Evolutionary conservation across 163 green algal genomes (phyloP), one percentile per base, ranked within the genome.

Genomic region (Picocystis sp.): DNA sequence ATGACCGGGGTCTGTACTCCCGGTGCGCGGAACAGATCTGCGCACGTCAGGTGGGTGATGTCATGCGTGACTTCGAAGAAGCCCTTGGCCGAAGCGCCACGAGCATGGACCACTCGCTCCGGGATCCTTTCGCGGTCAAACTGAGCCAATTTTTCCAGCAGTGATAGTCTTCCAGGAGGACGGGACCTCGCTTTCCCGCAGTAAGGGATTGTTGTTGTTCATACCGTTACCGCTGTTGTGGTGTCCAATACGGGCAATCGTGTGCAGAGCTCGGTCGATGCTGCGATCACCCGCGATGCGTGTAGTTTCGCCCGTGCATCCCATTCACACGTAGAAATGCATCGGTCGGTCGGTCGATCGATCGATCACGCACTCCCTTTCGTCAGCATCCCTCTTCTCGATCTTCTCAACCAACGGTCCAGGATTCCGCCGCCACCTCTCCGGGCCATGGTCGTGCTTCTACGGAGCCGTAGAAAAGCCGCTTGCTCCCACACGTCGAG

Each of bases 31-130:
- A 96, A 70, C 55, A 95, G 83, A 63, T 94, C 83, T 13, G 87
- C 87, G 51, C 81, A 90, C 13, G 80, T 87, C 6, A 96, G 71
- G 67, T 90, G 64, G 6, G 76, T 82, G n/a, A 96, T 62, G 66
- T 95, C 84, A 61, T 96, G 82, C 3, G 86, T 94, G 22, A 77
- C 81, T 79, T 96, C 87, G 59, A 97, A 96, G 60, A 92, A 94
- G 46, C 87, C 87, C 64, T 95, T 93, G 10, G 82, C 87, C 11
- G 67, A 65, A 13, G 83, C 79, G 23, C 87, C 87, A 17, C 82
- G 73, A 0, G 87, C 87, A 58, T 96, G 87, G 29, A 97, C 87
- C 3, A 97, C 87, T 22, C 87, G 79, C 81, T 97, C 87, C 1
- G 87, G 87, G 55, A 97, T 94, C 53, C 87, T 75, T 76, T 97